These are phyloP conservation scores for Phaffomyces opuntiae DNA, from an alignment of 805 yeast genomes.

Conservation along the genomic window DNA sequence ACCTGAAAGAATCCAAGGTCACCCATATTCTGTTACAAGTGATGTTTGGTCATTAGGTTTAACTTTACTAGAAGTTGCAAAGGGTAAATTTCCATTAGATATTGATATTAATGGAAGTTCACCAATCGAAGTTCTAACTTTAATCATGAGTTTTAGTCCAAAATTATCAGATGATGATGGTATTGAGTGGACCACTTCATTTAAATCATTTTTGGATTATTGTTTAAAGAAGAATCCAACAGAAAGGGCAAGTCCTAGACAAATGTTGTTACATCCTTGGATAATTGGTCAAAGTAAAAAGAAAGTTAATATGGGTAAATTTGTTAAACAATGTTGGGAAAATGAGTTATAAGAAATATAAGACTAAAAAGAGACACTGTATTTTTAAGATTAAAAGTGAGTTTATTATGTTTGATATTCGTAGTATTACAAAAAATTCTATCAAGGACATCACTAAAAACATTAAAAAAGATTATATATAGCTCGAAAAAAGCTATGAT, in stretches of 20 bases:
- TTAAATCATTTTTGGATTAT: slow-evolving; percentile 73
- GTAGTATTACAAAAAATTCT: too few species aligned
- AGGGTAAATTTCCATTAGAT: slow-evolving; percentile 78
- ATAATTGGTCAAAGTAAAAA: slow-evolving; percentile 65
- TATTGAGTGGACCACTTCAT: slow-evolving; percentile 75
- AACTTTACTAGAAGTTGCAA: slow-evolving; percentile 87
- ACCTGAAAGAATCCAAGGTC: slow-evolving; percentile 94
- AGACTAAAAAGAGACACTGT: too few species aligned
- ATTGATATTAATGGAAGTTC: slow-evolving; percentile 35
- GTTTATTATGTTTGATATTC: too few species aligned
- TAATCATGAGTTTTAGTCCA: slow-evolving; percentile 80
- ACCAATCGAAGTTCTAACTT: slow-evolving; percentile 80
- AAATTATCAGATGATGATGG: slow-evolving; percentile 69
- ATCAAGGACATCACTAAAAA: too few species aligned
- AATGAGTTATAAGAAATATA: slow-evolving; percentile 1
- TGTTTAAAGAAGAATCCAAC: slow-evolving; percentile 75
- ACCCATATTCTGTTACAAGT: slow-evolving; percentile 89
- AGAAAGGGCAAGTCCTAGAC: slow-evolving; percentile 86
- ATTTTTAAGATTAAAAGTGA: too few species aligned
- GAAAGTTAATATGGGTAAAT: slow-evolving; percentile 78
- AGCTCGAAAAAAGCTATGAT: too few species aligned
- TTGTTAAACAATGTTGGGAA: slow-evolving; percentile 47
- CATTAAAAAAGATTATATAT: too few species aligned
- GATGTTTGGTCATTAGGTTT: slow-evolving; percentile 97
- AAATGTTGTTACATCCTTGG: slow-evolving; percentile 95